Percentiles rank a stretch among this genome's conserved stretches.
These are phyloP conservation scores for Penicillium freii DNA, from an alignment of 2,329 filamentous ascomycete species.

Conservation along the genomic window DNA sequence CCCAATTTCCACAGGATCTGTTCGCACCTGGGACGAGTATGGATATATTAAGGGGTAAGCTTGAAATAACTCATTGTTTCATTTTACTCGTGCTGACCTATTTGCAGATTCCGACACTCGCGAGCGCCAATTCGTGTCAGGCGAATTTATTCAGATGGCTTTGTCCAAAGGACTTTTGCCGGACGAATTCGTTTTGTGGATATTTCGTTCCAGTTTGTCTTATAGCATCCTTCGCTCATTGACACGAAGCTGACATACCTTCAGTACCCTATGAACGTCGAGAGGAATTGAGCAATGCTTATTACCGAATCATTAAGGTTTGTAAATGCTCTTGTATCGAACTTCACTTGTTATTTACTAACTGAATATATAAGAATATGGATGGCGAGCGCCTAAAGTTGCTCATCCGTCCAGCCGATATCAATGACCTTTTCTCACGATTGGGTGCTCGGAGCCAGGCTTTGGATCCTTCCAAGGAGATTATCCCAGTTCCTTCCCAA, in stretches of 20 bases:
- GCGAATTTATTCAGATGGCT: constrained; percentile 50
- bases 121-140: constrained; percentile 61
- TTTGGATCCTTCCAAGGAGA: constrained; percentile 34
- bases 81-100: constrained; percentile 14
- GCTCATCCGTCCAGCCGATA: constrained; percentile 39
- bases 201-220: constrained; percentile 44
- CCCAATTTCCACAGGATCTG: constrained; percentile 36
- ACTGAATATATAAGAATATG: constrained; percentile 25
- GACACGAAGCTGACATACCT: constrained; percentile 6
- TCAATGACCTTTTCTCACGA: constrained; percentile 55
- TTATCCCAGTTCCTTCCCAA: constrained; percentile 28
- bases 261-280: constrained; percentile 56
- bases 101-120: constrained; percentile 49
- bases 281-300: constrained; percentile 58
- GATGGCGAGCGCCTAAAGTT: constrained; percentile 30
- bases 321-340: constrained; percentile 33
- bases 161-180: constrained; percentile 52
- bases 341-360: constrained; percentile 3
- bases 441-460: constrained; percentile 57
- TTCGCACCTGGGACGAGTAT: constrained; percentile 34
- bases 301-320: constrained; percentile 55
- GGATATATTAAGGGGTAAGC: constrained; percentile 35
- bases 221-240: not conserved
- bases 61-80: not conserved
- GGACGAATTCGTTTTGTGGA: constrained; percentile 66